Evolutionary conservation across 2,329 filamentous ascomycete genomes (phyloP).

Genomic region (Magnaporthiopsis incrustans): DNA sequence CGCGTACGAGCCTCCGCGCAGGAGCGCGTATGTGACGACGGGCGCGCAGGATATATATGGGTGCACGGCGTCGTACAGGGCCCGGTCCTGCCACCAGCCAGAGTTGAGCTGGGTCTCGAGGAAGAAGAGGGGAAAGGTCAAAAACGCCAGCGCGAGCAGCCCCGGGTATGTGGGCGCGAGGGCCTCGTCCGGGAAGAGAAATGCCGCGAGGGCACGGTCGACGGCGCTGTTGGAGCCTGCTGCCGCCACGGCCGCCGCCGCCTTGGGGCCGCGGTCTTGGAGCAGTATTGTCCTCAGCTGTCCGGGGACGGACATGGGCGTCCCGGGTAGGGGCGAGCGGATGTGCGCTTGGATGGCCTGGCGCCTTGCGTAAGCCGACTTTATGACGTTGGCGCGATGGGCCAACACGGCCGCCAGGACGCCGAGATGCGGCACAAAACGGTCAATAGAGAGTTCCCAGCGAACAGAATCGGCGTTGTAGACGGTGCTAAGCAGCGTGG

Average conservation of each 20-base stretch:
- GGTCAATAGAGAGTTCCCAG: constrained; percentile 4
- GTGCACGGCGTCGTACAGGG: constrained; percentile 6
- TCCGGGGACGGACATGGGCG: not conserved
- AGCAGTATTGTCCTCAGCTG: not conserved
- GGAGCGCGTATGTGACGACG: constrained; percentile 40
- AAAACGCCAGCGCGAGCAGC: constrained; percentile 18
- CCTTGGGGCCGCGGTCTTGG: not conserved
- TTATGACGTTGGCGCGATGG: constrained; percentile 5
- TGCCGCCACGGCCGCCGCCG: not conserved
- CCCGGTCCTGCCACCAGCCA: not conserved
- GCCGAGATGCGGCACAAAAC: constrained; percentile 11
- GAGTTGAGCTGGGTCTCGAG: constrained; percentile 14
- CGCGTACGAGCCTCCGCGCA: constrained; percentile 38
- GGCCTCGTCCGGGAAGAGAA: constrained; percentile 14
- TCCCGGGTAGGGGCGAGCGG: not conserved
- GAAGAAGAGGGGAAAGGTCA: constrained; percentile 25
- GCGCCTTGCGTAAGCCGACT: not conserved
- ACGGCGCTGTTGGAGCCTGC: not conserved
- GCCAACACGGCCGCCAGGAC: constrained; percentile 10
- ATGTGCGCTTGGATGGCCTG: not conserved
- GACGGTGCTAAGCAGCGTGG: not conserved
- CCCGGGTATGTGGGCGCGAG: constrained; percentile 34
- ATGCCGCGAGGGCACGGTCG: constrained; percentile 8
- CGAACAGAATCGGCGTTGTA: constrained; percentile 6
- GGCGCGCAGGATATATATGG: constrained; percentile 43